A percentile compares a stretch with the other conserved stretches of the same genome.
phyloP scores from a whole-genome alignment of 768 basidiomycete species.

The Mycena indigotica region DNA sequence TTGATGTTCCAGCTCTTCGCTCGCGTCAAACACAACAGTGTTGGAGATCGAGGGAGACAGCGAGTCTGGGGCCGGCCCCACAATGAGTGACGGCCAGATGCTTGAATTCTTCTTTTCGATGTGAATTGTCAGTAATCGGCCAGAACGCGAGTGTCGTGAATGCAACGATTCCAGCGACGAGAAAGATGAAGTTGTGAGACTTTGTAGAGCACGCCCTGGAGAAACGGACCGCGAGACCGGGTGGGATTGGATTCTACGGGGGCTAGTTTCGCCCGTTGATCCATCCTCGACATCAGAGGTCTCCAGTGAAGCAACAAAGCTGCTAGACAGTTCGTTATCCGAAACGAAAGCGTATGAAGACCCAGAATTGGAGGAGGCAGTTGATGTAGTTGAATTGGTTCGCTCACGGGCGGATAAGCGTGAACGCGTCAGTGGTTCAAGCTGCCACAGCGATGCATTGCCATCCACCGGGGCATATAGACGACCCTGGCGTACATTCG shows the following conservation, averaged over 20 bases:
- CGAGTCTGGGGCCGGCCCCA: slow-evolving; percentile 70
- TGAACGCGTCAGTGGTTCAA: slow-evolving; percentile 62
- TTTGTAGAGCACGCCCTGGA: slow-evolving; percentile 55
- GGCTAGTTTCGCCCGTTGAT: slow-evolving; percentile 47
- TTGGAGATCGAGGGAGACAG: slow-evolving; percentile 55
- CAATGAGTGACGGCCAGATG: slow-evolving; percentile 82
- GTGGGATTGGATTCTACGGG: slow-evolving; percentile 35
- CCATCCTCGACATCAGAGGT: slow-evolving; percentile 73
- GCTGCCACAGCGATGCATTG: slow-evolving; percentile 73
- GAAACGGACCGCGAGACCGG: slow-evolving; percentile 57
- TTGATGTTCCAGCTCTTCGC: slow-evolving; percentile 55
- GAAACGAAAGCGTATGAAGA: slow-evolving; percentile 80
- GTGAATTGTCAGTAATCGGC: slow-evolving; percentile 76
- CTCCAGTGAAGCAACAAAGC: slow-evolving; percentile 81
- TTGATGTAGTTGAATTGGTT: slow-evolving; percentile 75
- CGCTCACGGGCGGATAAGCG: slow-evolving; percentile 64
- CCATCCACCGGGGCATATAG: slow-evolving; percentile 72
- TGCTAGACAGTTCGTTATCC: slow-evolving; percentile 84
- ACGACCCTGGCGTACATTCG: slow-evolving; percentile 53
- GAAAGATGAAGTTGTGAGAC: slow-evolving; percentile 64
- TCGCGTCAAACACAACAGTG: slow-evolving; percentile 55
- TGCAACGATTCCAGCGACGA: slow-evolving; percentile 78
- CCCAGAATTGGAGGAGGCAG: slow-evolving; percentile 64
- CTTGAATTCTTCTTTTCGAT: slow-evolving; percentile 77
- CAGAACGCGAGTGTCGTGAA: slow-evolving; percentile 39